Base-by-base conservation (phyloP, 2,329 filamentous ascomycete genomes). In the Pseudomassariella vexata region DNA sequence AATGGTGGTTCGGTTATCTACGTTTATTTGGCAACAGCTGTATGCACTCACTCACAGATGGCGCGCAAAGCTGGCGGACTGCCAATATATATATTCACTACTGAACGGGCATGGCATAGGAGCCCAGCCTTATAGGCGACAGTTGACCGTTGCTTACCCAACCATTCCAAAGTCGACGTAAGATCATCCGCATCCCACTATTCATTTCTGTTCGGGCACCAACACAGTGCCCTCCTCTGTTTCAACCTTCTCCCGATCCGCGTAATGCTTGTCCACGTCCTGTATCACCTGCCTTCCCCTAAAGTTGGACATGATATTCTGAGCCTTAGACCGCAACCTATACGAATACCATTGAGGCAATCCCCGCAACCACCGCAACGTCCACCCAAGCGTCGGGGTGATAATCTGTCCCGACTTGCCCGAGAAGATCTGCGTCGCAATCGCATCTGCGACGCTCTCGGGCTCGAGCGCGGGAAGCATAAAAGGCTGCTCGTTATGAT, bases 321-420 rank as follows among this genome's bases (percentile, higher is more conserved):
- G 48, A 15, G 51, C 55, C 37, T 57, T 55, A 19, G 64, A 60
- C 40, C 79, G 59, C 36, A 73, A n/a, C 11, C 55, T 48, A 43
- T 70, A 63, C 56, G 78, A 66, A 48, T 77, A 66, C 79, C 79
- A 85, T 44, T 74, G 59, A n/a, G 82, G 80, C 43, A 76, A 53
- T 0, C 59, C 65, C 20, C 73, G 61, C 36, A 76, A 48, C 22
- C 63, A 59, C 34, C 65, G 44, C 26, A 72, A 43, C 3, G 55
- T 34, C 4, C 44, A 46, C 3, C 57, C 63, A 19, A 67, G 59
- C 2, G 53, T 62, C 0, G 79, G 79, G 32, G 75, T 25, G 15
- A 76, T 45, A 14, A 84, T 50, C 53, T 79, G 68, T 2, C 68
- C 71, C 48, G 73, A 77, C 39, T 63, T 55, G 2, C 77, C 79